Conservation (phyloP, 345 rosid species). For the Linum tenue region DNA sequence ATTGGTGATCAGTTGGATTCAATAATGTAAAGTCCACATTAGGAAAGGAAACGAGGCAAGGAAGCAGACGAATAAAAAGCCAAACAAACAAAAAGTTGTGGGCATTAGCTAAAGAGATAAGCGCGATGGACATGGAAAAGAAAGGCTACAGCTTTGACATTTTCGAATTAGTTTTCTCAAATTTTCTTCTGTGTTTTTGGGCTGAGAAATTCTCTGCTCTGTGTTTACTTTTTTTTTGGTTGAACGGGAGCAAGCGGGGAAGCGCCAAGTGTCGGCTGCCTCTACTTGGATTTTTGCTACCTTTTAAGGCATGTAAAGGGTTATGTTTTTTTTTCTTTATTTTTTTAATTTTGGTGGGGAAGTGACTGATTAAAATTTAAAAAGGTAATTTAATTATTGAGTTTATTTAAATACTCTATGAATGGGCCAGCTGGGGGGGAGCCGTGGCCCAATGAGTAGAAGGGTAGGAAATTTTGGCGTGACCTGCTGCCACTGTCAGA, state of each 20-base stretch:
- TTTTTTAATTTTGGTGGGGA: neutral
- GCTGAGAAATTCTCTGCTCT: neutral
- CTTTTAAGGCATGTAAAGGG: neutral
- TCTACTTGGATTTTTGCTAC: neutral
- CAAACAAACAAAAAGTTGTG: neutral
- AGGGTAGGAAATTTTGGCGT: neutral
- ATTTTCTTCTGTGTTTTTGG: neutral
- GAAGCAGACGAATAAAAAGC: neutral
- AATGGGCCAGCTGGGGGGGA: neutral
- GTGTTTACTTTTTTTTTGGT: neutral
- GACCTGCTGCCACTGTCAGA: neutral
- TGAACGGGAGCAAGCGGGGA: neutral
- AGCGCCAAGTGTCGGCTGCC: conserved; percentile 4
- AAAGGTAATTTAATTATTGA: too few relatives aligned
- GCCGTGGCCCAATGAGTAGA: neutral
- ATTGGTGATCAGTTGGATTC: neutral
- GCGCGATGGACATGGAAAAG: neutral
- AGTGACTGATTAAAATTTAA: too few relatives aligned
- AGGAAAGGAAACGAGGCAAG: neutral
- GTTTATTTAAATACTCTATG: too few relatives aligned
- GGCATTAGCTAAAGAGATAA: neutral
- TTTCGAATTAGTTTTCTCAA: too few relatives aligned
- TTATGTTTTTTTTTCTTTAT: too few relatives aligned
- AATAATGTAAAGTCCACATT: neutral
- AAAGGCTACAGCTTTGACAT: neutral